These are phyloP conservation scores for Pestalotiopsis sp. DNA, from an alignment of 2,329 filamentous ascomycete genomes.

Conservation along the genomic window DNA sequence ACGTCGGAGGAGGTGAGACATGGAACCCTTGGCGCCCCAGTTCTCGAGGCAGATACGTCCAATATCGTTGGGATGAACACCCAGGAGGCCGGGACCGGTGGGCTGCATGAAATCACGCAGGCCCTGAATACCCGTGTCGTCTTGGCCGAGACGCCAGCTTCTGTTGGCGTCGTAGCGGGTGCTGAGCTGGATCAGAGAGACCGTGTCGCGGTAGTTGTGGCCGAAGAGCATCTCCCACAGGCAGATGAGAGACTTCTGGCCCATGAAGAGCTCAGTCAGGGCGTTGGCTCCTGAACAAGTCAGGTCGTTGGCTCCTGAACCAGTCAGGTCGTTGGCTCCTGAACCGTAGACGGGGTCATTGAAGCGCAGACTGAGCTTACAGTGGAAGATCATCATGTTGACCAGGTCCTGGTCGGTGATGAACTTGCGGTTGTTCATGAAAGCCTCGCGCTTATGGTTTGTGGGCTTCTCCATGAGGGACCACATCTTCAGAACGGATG, in stretches of 20 bases:
- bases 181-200: slow-evolving; percentile 59
- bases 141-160: slow-evolving; percentile 22
- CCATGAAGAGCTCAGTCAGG: slow-evolving; percentile 61
- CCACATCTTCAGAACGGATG: slow-evolving; percentile 69
- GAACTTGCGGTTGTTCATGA: slow-evolving; percentile 49
- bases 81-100: slow-evolving; percentile 39
- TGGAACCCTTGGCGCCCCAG: slow-evolving; percentile 49
- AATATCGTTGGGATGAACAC: slow-evolving; percentile 53
- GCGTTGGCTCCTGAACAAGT: slow-evolving; percentile 45
- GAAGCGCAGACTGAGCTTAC: slow-evolving; percentile 74
- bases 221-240: slow-evolving; percentile 63
- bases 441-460: slow-evolving; percentile 52
- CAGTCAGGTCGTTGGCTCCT: slow-evolving; percentile 50
- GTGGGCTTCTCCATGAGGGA: slow-evolving; percentile 69
- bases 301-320: slow-evolving; percentile 51
- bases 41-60: slow-evolving; percentile 58
- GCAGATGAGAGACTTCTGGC: slow-evolving; percentile 56
- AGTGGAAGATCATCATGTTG: slow-evolving; percentile 64
- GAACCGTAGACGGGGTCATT: slow-evolving; percentile 62
- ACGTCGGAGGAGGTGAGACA: slow-evolving; percentile 45
- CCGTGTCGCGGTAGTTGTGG: slow-evolving; percentile 48
- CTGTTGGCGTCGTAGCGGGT: slow-evolving; percentile 57
- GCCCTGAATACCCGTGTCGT: slow-evolving; percentile 15
- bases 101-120: slow-evolving; percentile 14
- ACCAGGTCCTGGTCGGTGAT: slow-evolving; percentile 65